A percentile compares a stretch with the other conserved stretches of the same genome.
Conservation (phyloP, 192 early-diverging fungal species). For the Glomus cerebriforme region DNA sequence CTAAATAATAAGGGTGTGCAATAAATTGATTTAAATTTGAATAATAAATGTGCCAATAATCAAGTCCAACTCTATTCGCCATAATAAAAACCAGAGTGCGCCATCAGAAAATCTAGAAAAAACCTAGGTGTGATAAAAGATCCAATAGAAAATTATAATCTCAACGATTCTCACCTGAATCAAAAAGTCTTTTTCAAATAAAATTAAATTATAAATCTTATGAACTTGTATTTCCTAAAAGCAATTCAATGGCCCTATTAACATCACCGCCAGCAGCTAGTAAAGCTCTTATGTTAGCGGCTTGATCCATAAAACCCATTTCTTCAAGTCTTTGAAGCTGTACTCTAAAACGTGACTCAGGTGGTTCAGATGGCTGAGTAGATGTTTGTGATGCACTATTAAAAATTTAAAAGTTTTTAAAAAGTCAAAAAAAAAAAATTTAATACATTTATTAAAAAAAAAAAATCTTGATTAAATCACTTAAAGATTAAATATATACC, state of each 20-base stretch:
- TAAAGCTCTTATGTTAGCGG: slow-evolving; percentile 84
- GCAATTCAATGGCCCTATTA: slow-evolving; percentile 78
- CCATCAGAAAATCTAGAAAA: background rate
- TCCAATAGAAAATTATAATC: background rate
- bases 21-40: background rate
- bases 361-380: slow-evolving; percentile 42
- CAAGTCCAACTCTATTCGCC: background rate
- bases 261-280: slow-evolving; percentile 86
- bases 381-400: background rate
- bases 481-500: slow-evolving; percentile 2
- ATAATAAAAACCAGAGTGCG: background rate
- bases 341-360: slow-evolving; percentile 63
- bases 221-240: slow-evolving; percentile 40
- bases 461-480: background rate
- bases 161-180: background rate
- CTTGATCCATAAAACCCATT: slow-evolving; percentile 91
- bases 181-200: background rate
- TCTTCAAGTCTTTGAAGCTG: slow-evolving; percentile 81
- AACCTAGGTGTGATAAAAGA: background rate
- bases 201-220: background rate
- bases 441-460: background rate
- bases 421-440: background rate
- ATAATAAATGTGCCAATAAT: background rate
- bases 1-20: background rate
- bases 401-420: background rate